Evolutionary conservation across 2,329 filamentous ascomycete genomes (phyloP), one percentile per base, ranked within the genome.

Genomic region (Neurospora sp.): DNA sequence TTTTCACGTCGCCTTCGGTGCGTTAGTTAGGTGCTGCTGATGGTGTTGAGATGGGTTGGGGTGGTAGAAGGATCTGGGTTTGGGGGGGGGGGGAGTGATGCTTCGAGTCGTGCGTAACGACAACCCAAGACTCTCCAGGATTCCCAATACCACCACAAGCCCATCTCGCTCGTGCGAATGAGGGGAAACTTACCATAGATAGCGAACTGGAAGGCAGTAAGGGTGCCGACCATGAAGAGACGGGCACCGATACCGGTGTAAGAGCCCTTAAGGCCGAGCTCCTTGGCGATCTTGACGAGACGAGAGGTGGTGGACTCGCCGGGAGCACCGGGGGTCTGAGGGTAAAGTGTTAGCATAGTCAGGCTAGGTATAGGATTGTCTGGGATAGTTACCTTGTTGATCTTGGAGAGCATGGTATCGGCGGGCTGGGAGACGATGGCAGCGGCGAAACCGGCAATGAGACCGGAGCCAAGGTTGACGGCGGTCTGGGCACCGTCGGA

Each of bases 351-450:
- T 62, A 62, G 52, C 8, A 62, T 33, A 36, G 0, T 62, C 15
- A 0, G 28, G 12, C 15, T 36, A 17, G 52, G 23, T n/a, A 33
- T 57, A 2, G 46, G 23, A 57, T 33, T 33, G 23, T 57, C 0
- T 57, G 52, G 12, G 12, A 17, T 33, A 33, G 0, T 57, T 57
- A 57, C 52, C 52, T 93, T 94, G 89, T 94, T 94, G 86, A 94
- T 93, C 87, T 93, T 93, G 83, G 85, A 88, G 76, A 94, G 88
- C 91, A 94, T 93, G 78, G 91, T 94, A 81, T 94, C 91, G 79
- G 91, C 91, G 76, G 91, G 91, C 84, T 94, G 91, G 73, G 91
- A 94, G 79, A 94, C 86, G 77, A 93, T 79, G 79, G 91, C 91
- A 75, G 91, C 91, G 76, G 91, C 91, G 83, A 94, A 91, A 89